These are phyloP conservation scores for Dendrobium chrysotoxum DNA, from an alignment of 106 monocot species.

Conservation along the genomic window DNA sequence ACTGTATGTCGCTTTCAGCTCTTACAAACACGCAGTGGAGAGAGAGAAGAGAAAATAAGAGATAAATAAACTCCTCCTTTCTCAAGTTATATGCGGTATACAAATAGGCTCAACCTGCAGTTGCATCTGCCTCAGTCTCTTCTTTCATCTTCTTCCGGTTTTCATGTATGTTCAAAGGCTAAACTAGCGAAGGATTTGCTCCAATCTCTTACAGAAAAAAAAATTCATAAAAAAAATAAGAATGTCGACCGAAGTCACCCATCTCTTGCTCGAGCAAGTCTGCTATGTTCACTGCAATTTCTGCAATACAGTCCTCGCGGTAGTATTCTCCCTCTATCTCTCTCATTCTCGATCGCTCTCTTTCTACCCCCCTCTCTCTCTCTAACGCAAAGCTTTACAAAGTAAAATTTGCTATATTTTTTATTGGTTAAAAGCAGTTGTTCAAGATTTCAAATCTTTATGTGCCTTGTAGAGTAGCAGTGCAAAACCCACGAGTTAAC, in stretches of 20 bases:
- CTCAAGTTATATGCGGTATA: background rate
- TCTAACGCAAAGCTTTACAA: too few relatives aligned
- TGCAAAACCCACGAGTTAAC: too few relatives aligned
- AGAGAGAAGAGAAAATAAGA: background rate
- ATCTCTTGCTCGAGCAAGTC: slow-evolving; percentile 27
- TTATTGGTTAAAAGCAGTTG: too few relatives aligned
- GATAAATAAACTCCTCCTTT: background rate
- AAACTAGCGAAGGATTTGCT: background rate
- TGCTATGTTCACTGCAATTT: slow-evolving; percentile 76
- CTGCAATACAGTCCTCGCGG: slow-evolving; percentile 73
- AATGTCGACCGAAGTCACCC: slow-evolving; percentile 1
- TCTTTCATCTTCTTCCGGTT: background rate
- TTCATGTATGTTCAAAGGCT: background rate
- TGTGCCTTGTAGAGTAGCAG: too few relatives aligned
- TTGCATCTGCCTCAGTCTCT: background rate
- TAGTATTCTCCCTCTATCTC: slow-evolving; percentile 13
- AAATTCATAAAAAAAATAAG: too few relatives aligned
- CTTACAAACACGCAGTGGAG: background rate
- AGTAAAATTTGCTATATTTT: too few relatives aligned
- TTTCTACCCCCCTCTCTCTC: background rate
- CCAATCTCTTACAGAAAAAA: background rate
- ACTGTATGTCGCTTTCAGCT: background rate
- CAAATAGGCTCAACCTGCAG: background rate
- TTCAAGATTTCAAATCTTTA: too few relatives aligned
- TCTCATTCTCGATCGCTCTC: slow-evolving; percentile 4